Percentiles rank a stretch among this genome's conserved stretches.
These are phyloP conservation scores for Magnaporthiopsis poae DNA, from an alignment of 2,329 filamentous ascomycete genomes.

Conservation along the genomic window DNA sequence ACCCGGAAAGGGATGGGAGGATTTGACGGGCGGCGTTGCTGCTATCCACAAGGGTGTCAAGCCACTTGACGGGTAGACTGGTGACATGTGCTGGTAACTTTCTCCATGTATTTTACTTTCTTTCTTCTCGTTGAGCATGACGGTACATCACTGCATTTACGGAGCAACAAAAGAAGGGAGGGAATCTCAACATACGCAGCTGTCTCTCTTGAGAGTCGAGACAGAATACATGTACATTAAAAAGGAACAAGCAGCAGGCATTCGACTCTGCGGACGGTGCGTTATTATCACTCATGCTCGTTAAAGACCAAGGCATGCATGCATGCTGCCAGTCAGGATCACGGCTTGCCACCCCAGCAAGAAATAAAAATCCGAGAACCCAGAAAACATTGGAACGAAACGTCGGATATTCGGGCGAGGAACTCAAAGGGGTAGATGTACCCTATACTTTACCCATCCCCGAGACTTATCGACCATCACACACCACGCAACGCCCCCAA, in stretches of 20 bases:
- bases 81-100: neutral
- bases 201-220: too few relatives aligned
- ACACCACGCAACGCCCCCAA: too few relatives aligned
- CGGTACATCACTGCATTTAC: too few relatives aligned
- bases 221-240: neutral
- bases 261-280: neutral
- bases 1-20: slow-evolving; percentile 74
- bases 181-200: neutral
- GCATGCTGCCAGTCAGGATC: neutral
- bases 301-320: neutral
- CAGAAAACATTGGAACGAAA: too few relatives aligned
- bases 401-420: too few relatives aligned
- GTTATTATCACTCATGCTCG: neutral
- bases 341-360: too few relatives aligned
- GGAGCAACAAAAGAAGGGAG: neutral
- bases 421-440: too few relatives aligned
- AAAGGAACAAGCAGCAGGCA: neutral
- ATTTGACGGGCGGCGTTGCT: slow-evolving; percentile 84
- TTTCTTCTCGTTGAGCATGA: too few relatives aligned
- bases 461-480: too few relatives aligned
- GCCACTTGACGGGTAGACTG: slow-evolving; percentile 33
- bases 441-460: too few relatives aligned
- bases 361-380: too few relatives aligned
- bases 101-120: too few relatives aligned
- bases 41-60: slow-evolving; percentile 97